phyloP scores from a whole-genome alignment of 306 rosid species.

The Inga oerstediana region DNA sequence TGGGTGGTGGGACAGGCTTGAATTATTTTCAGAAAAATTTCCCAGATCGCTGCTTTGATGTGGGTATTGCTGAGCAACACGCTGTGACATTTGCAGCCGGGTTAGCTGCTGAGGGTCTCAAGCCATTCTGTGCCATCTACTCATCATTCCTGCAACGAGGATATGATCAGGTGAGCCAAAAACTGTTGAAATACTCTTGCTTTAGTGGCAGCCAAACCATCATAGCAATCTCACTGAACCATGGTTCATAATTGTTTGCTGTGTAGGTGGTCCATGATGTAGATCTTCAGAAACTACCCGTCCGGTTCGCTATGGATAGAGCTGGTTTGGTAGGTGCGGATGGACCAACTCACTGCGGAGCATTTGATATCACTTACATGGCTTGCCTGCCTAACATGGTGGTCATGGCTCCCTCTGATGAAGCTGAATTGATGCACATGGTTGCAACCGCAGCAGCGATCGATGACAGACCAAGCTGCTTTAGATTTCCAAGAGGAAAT shows the following conservation, averaged over 20 bases:
- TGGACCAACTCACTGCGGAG: slow-evolving; percentile 48
- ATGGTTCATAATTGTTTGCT: not conserved
- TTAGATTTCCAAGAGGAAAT: slow-evolving; percentile 51
- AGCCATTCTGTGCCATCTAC: slow-evolving; percentile 84
- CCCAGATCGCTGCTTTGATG: slow-evolving; percentile 78
- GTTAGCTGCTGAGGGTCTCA: slow-evolving; percentile 77
- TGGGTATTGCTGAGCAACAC: slow-evolving; percentile 87
- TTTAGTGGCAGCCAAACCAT: not conserved
- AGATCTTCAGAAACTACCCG: slow-evolving; percentile 65
- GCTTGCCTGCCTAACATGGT: slow-evolving; percentile 50
- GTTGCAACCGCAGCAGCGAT: slow-evolving; percentile 56
- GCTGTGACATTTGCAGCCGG: slow-evolving; percentile 88
- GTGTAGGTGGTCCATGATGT: slow-evolving; percentile 79
- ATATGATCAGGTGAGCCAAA: slow-evolving; percentile 62
- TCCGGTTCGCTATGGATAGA: slow-evolving; percentile 46
- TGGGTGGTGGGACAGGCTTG: slow-evolving; percentile 86
- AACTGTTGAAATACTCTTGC: not conserved
- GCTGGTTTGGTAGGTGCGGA: slow-evolving; percentile 59
- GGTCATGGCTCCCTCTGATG: slow-evolving; percentile 52
- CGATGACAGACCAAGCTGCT: slow-evolving; percentile 52
- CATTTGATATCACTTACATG: not conserved
- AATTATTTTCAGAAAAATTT: slow-evolving; percentile 77
- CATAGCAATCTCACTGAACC: not conserved
- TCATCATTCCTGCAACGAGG: slow-evolving; percentile 85
- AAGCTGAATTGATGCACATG: slow-evolving; percentile 53